A percentile compares a stretch with the other conserved stretches of the same genome.
Conservation (phyloP, 352 stramenopile species). For the Phytophthora ohioensis region DNA sequence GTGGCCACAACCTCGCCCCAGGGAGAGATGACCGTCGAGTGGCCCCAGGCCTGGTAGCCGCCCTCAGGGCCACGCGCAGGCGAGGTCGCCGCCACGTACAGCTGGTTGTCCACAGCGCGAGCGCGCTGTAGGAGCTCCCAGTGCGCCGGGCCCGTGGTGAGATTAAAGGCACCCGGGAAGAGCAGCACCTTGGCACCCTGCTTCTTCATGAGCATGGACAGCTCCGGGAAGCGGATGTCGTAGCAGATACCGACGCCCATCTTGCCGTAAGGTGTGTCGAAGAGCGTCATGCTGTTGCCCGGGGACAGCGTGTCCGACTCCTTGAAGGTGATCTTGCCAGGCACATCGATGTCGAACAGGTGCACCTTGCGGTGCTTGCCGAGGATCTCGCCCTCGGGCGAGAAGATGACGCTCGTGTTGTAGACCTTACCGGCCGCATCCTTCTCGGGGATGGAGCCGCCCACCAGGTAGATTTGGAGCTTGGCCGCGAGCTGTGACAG, state of each 20-base stretch:
- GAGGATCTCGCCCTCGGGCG: slow-evolving; percentile 93
- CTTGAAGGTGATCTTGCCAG: slow-evolving; percentile 99
- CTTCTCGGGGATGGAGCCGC: slow-evolving; percentile 96
- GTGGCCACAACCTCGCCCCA: slow-evolving; percentile 98
- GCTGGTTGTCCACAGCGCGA: slow-evolving; percentile 95
- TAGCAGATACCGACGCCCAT: slow-evolving; percentile 99
- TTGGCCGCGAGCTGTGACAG: slow-evolving; percentile 92
- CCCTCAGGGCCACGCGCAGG: slow-evolving; percentile 95
- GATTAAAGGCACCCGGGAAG: slow-evolving; percentile 89
- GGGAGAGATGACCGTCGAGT: slow-evolving; percentile 97
- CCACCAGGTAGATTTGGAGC: slow-evolving; percentile 95
- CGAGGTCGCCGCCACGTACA: slow-evolving; percentile 97
- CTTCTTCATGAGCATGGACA: slow-evolving; percentile 97
- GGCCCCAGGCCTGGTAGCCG: slow-evolving; percentile 99
- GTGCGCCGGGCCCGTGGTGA: slow-evolving; percentile 96
- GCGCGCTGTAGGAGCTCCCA: slow-evolving; percentile 99
- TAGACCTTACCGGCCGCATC: slow-evolving; percentile 92
- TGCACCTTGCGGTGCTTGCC: slow-evolving; percentile 99
- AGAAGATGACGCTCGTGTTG: slow-evolving; percentile 99
- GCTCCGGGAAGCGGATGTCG: slow-evolving; percentile 99
- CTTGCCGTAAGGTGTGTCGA: slow-evolving; percentile 91
- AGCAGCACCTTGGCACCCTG: slow-evolving; percentile 89
- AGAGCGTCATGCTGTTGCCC: slow-evolving; percentile 90
- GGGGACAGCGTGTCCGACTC: slow-evolving; percentile 98
- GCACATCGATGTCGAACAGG: slow-evolving; percentile 99